Evolutionary conservation across 1,284 basidiomycete genomes (phyloP), one percentile per base, ranked within the genome.

Genomic region (Ustilago curta): DNA sequence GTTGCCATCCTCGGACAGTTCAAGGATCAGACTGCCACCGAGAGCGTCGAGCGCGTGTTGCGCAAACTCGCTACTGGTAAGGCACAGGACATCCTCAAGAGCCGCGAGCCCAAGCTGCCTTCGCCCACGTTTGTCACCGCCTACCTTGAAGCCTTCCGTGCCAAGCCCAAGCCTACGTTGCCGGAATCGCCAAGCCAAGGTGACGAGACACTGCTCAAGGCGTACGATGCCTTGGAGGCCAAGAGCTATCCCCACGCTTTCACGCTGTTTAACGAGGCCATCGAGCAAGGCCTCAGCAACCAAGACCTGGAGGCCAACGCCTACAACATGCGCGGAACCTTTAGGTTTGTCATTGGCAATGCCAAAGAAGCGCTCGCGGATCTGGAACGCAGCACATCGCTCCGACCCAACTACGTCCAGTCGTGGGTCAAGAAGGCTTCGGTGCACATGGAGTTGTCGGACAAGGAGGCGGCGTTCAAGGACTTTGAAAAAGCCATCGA

Each of bases 391-490:
- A 92, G 92, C 62, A 88, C 97, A 57, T 87, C 89, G 65, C 87
- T 97, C 27, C 86, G 89, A 42, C 93, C 94, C 0, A 87, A 88
- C 18, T 90, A 93, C 78, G 93, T 94, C 0, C 96, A 98, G 87
- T 92, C 90, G 76, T 91, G 94, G 88, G 95, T 99, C 78, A 99
- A 99, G 89, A 92, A 99, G 79, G 97, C 97, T 8, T 94, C 92
- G 79, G 95, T 99, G 48, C 89, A 97, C 86, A 98, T 99, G 95
- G 97, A 99, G 85, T 91, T 97, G 76, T 76, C 78, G 47, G 81
- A 83, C 58, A 74, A 77, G 64, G 87, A 89, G 27, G 90, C 90
- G 72, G 93, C 95, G 2, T 95, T 98, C 86, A 89, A 91, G 74
- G 94, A 93, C 86, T 98, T 98, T 85, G 94, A 96, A 63, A 88